Base-by-base conservation (phyloP, 1,284 basidiomycete species). In the Cryptococcus depauperatus region DNA sequence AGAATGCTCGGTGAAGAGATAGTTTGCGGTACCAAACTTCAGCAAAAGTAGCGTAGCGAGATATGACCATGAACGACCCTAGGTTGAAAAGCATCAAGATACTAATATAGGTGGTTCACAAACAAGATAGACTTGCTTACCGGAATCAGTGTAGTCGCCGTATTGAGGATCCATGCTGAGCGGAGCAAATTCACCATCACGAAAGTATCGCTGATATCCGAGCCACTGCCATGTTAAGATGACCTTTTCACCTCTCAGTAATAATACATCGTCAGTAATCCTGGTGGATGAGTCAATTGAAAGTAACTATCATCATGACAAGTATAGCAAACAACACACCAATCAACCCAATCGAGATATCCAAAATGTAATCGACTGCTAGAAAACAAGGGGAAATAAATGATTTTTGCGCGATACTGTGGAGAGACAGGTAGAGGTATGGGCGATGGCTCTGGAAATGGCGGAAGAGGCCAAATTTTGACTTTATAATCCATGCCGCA, bases 391-490 rank as follows among this genome's bases (percentile, higher is more conserved):
- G 61, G 61, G 14, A 45, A 39, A n/a, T 47, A 42, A 14, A 63
- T 44, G 5, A 59, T 29, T 18, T 44, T 33, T 9, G 61, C 51
- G 18, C 56, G 51, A 48, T 61, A 58, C 0, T 56, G 54, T 27
- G 14, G 28, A 8, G 45, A 46, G 13, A 52, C 53, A n/a, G 47
- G 44, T 7, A 27, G n/a, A 1, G 39, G 28, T 4, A 13, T 19
- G 7, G 37, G 22, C 6, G 14, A 22, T 1, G 54, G 46, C 19
- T 43, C 37, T 2, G 61, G 61, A 3, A 59, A 48, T 7, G 48
- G 32, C 6, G 57, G 57, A 7, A 63, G 37, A n/a, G 56, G 38
- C 61, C 61, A 63, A 19, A 63, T 58, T 23, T 59, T 57, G 42
- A 57, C 52, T 4, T 29, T 27, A 34, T 53, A 47, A 32, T 63